phyloP scores from a whole-genome alignment of 2,329 filamentous ascomycete genomes.

The Xylaria sp. region DNA sequence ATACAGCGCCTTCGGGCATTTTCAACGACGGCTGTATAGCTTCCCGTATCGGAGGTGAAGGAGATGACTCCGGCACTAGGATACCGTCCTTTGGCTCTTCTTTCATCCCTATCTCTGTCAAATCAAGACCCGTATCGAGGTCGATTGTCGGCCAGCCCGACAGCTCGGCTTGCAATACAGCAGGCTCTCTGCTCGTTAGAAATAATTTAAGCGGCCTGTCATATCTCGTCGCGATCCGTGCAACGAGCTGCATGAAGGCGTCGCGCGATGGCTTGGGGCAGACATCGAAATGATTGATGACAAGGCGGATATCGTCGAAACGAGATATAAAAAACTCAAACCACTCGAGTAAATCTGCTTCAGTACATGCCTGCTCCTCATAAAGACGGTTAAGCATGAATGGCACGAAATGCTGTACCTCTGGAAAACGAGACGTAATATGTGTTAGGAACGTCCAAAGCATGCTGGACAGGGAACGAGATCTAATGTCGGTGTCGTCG shows the following conservation, averaged over 20 bases:
- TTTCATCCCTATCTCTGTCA: background rate
- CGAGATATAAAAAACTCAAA: slow-evolving; percentile 6
- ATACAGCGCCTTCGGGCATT: background rate
- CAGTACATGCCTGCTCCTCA: slow-evolving; percentile 20
- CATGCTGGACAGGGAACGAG: slow-evolving; percentile 18
- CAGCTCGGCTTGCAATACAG: slow-evolving; percentile 7
- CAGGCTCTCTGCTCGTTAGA: slow-evolving; percentile 9
- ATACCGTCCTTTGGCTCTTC: background rate
- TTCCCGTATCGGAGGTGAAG: background rate
- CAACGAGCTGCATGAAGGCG: slow-evolving; percentile 7
- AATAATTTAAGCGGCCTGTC: slow-evolving; percentile 10
- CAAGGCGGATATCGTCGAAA: slow-evolving; percentile 8
- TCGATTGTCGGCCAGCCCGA: slow-evolving; percentile 17
- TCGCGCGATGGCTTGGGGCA: slow-evolving; percentile 13
- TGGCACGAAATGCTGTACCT: slow-evolving; percentile 2
- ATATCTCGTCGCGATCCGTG: background rate
- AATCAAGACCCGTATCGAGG: slow-evolving; percentile 1
- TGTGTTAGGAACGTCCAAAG: slow-evolving; percentile 18
- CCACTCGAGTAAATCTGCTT: slow-evolving; percentile 15
- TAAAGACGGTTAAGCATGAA: slow-evolving; percentile 11
- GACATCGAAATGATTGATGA: slow-evolving; percentile 22
- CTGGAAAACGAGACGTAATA: background rate
- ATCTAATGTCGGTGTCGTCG: background rate
- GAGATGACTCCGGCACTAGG: background rate
- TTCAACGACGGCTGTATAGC: background rate